Evolutionary conservation across 345 rosid genomes (phyloP), one percentile per base, ranked within the genome.

Genomic region (Punica granatum): DNA sequence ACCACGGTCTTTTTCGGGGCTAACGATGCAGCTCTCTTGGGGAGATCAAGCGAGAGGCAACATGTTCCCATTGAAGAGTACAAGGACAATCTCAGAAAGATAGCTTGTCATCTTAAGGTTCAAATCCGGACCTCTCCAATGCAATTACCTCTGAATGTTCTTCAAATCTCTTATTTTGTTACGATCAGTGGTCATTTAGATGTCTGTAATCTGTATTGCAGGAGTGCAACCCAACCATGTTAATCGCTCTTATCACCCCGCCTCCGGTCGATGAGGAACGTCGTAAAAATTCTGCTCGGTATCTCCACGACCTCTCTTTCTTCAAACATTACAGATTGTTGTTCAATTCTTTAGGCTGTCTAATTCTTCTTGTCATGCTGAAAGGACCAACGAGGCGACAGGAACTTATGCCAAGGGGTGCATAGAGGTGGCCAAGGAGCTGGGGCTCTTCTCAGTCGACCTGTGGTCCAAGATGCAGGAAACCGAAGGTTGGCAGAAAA

Each of bases 391-490:
- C 35, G 84, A 89, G 82, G 70, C 67, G 68, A 69, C 98, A 6
- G 98, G 98, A 69, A 74, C 72, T 62, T 93, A 90, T 65, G 92
- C 94, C 11, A 77, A 67, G 71, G 83, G 83, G 28, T 89, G 98
- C 69, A 67, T 87, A 64, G 87, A 80, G 67, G 77, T 90, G 61
- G 88, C 90, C 1, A 74, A 82, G 23, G 97, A 93, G 35, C 60
- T 89, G 61, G 92, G 85, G 32, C 56, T 87, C 25, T 78, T 36
- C 58, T 80, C 76, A 26, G 75, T 90, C 46, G 77, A 93, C 79
- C 39, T 93, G 43, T 93, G 98, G 98, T 86, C 90, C 70, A 89
- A 79, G 82, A 90, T 91, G 97, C 91, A 89, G 79, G 88, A 89
- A 67, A 82, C 83, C 44, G 79, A 76, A 65, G 88, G 84, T 44